These are phyloP conservation scores for Hypseocharis bilobata DNA, from an alignment of 441 rosid genomes.

Conservation along the genomic window DNA sequence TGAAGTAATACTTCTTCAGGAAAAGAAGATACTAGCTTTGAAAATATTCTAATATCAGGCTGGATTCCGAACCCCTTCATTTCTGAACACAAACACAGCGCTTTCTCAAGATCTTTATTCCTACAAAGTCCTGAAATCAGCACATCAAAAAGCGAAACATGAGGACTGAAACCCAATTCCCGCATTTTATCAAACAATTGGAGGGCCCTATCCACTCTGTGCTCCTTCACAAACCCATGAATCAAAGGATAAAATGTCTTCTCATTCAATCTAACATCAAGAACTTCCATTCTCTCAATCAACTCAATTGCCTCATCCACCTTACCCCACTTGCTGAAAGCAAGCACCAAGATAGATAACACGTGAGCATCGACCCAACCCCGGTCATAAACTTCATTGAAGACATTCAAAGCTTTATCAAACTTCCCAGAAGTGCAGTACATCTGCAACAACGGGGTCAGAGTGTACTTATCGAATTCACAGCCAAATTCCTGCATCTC, in stretches of 20 bases:
- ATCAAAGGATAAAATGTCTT: slow-evolving; percentile 58
- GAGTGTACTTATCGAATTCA: slow-evolving; percentile 50
- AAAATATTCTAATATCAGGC: slow-evolving; percentile 51
- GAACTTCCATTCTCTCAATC: slow-evolving; percentile 55
- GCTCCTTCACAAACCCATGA: slow-evolving; percentile 62
- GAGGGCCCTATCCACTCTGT: slow-evolving; percentile 57
- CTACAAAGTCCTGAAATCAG: slow-evolving; percentile 59
- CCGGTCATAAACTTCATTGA: slow-evolving; percentile 39
- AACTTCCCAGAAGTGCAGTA: slow-evolving; percentile 49
- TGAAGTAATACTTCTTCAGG: slow-evolving; percentile 40
- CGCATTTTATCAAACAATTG: slow-evolving; percentile 52
- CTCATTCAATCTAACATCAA: slow-evolving; percentile 46
- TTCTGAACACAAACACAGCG: slow-evolving; percentile 47
- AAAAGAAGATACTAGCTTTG: slow-evolving; percentile 50
- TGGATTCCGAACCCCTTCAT: slow-evolving; percentile 43
- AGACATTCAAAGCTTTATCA: slow-evolving; percentile 47
- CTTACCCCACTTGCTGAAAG: slow-evolving; percentile 60
- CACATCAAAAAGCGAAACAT: slow-evolving; percentile 58
- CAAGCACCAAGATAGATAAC: slow-evolving; percentile 44
- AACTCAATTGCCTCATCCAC: slow-evolving; percentile 67
- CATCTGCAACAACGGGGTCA: slow-evolving; percentile 64
- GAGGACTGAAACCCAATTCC: slow-evolving; percentile 41
- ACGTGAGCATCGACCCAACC: slow-evolving; percentile 68
- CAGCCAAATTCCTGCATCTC: slow-evolving; percentile 60
- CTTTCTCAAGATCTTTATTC: slow-evolving; percentile 44